A percentile compares a stretch with the other conserved stretches of the same genome.
These are phyloP conservation scores for Clavariopsis aquatica DNA, from an alignment of 495 filamentous ascomycete genomes.

Conservation along the genomic window DNA sequence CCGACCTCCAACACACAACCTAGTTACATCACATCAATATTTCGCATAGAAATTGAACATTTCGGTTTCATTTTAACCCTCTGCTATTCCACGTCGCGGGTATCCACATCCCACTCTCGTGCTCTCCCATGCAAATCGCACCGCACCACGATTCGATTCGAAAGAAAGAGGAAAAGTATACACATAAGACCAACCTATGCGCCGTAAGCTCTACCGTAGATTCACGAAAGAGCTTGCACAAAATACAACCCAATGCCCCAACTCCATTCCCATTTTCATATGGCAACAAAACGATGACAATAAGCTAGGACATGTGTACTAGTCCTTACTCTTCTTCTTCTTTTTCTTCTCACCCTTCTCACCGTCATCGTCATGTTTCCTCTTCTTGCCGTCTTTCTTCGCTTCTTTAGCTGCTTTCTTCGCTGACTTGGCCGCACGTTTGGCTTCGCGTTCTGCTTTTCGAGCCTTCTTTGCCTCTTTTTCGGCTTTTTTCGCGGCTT, in stretches of 20 bases:
- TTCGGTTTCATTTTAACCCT: background rate
- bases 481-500: constrained; percentile 50
- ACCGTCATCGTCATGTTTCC: constrained; percentile 36
- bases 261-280: background rate
- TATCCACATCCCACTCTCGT: background rate
- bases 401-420: constrained; percentile 62
- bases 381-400: constrained; percentile 38
- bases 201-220: background rate
- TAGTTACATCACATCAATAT: background rate
- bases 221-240: background rate
- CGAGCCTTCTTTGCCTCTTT: constrained; percentile 54
- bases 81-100: constrained; percentile 1
- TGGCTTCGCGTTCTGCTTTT: constrained; percentile 60
- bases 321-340: constrained; percentile 47
- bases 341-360: constrained; percentile 44
- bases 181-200: constrained; percentile 3
- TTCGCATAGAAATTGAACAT: background rate
- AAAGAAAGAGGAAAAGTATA: background rate
- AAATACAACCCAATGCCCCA: background rate
- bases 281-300: background rate
- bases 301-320: constrained; percentile 4
- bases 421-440: constrained; percentile 76
- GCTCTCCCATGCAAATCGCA: background rate
- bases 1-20: too few species aligned
- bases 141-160: background rate